Evolutionary conservation across 2,329 filamentous ascomycete genomes (phyloP).

Genomic region (Alternaria gansuensis): DNA sequence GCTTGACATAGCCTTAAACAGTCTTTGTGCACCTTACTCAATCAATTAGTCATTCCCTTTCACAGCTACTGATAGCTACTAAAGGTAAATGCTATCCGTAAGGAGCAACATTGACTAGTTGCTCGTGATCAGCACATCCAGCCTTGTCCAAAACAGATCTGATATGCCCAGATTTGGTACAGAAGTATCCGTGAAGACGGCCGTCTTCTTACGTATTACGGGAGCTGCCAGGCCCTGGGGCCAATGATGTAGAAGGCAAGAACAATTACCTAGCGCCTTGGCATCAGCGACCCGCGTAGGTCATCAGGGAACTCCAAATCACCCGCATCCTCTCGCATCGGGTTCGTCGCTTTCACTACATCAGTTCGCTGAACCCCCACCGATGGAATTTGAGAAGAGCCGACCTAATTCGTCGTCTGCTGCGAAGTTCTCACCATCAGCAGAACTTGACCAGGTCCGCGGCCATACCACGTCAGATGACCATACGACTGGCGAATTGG

Average conservation of each 20-base stretch:
- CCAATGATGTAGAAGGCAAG: background rate
- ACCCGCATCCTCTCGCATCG: background rate
- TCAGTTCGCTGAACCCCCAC: background rate
- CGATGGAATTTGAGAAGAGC: background rate
- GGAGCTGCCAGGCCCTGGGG: background rate
- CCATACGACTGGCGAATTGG: background rate
- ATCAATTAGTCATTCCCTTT: background rate
- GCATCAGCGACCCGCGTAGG: conserved; percentile 8
- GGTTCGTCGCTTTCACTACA: background rate
- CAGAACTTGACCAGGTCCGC: background rate
- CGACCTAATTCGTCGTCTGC: background rate
- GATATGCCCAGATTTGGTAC: background rate
- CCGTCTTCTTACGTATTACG: background rate
- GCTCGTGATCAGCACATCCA: background rate
- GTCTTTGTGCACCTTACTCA: conserved; percentile 10
- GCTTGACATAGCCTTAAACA: conserved; percentile 1
- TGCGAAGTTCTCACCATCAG: background rate
- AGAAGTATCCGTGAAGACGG: background rate
- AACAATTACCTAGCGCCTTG: background rate
- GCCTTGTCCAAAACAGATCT: background rate
- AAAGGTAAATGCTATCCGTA: background rate
- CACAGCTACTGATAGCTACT: background rate
- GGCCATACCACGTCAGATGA: conserved; percentile 9
- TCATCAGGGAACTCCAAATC: background rate
- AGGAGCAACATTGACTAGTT: background rate